Base-by-base conservation (phyloP, 371 early-diverging fungal species). In the Mucor sp. region DNA sequence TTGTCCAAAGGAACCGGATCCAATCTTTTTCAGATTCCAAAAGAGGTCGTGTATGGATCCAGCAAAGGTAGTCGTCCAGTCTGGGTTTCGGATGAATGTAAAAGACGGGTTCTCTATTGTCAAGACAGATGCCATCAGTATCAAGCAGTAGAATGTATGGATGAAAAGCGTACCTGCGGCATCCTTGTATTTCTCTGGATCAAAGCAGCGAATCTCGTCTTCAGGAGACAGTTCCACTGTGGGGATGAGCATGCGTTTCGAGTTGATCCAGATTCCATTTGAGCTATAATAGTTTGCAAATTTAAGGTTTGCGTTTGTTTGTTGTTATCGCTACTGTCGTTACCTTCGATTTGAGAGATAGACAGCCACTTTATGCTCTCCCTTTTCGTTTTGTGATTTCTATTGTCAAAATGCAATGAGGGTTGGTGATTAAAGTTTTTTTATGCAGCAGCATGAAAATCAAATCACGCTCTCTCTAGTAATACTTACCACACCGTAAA, bases 231-330 rank as follows among this genome's bases (percentile, higher is more conserved):
- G 30, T 27, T 65, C 50, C 0, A 47, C 56, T 8, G 35, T 32
- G 17, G 30, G 28, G 39, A 48, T 60, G 8, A 37, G 25, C 17
- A 62, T 68, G 1, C 43, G 63, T 25, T 59, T 48, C 9, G 17
- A 17, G 37, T 68, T 68, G 14, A 68, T 37, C 69, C 69, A 68
- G 14, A 53, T 59, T 1, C 59, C 58, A 41, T 59, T 59, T n/a
- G 55, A 28, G 59, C 69, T 68, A 30, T 30, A 44, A 50, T 7
- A 53, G 12, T n/a, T n/a, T n/a, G 27, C 14, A 4, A 4, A 53
- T 33, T n/a, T 27, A 59, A 27, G 15, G 19, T 48, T 62, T 61
- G 15, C 28, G 44, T 32, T 47, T 62, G 30, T 28, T 62, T 63
- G 25, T 63, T 53, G 53, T 27, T 21, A 14, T 47, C 3, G 7